Evolutionary conservation across 1,139 yeast species (phyloP), one percentile per base, ranked within the genome.

Genomic region (Saccharomycopsis phalli): DNA sequence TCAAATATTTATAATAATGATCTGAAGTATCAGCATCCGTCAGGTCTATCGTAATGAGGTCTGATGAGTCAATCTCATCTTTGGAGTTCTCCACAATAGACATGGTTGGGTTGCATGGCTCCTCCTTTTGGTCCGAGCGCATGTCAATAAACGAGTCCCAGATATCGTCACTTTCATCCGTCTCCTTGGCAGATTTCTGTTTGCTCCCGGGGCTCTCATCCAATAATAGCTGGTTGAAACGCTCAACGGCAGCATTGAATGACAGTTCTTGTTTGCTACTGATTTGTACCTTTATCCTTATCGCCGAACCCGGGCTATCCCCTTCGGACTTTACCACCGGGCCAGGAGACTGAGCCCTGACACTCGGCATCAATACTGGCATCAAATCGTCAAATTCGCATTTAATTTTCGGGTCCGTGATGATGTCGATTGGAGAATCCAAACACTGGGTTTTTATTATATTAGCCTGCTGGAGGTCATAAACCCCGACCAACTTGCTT

Each of bases 71-170:
- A 4, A 13, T 11, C 7, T 63, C 68, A 34, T 63, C 60, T n/a
- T 17, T 13, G 13, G 19, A 4, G 5, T 17, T 30, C 13, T 6
- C 21, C 7, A 20, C 33, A 6, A 21, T 13, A 6, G 21, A 14
- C 11, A 4, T 5, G 11, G 21, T 6, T 4, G 8, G 8, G 14
- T 26, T 6, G n/a, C n/a, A n/a, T n/a, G n/a, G n/a, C 13, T 26
- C n/a, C 29, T 26, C 29, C 13, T 26, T 14, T 36, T 61, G 63
- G 40, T 64, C 68, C 35, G 65, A 60, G 13, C 20, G 26, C n/a
- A 32, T 23, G 20, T 31, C 26, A 17, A 38, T 36, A 18, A 40
- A 40, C 8, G n/a, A 16, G n/a, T 18, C 11, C 40, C 40, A 40
- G 26, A 40, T 36, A 26, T 40, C 40, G 19, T 40, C 44, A 11